Percentiles rank a stretch among this genome's conserved stretches.
These are phyloP conservation scores for Saksenaea oblongispora DNA, from an alignment of 371 early-diverging fungal genomes.

Conservation along the genomic window DNA sequence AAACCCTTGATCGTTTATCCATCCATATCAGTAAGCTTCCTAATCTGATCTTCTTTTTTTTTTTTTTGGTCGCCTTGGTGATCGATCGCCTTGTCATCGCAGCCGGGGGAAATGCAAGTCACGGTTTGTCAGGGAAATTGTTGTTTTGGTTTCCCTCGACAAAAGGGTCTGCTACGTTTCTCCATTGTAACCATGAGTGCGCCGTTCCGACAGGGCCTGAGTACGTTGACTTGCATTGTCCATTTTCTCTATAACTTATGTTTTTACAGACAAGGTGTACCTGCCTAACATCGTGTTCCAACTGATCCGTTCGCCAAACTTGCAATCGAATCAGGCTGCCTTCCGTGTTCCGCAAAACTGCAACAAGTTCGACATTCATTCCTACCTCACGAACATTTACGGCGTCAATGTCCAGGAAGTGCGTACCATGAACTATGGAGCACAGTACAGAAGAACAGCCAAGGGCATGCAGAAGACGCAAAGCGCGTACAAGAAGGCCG, in stretches of 20 bases:
- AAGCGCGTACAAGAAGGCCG: slow-evolving; percentile 85
- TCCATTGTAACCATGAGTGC: slow-evolving; percentile 28
- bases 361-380: slow-evolving; percentile 94
- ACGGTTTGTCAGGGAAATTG: not conserved
- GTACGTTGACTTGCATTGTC: slow-evolving; percentile 21
- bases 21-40: too few species aligned
- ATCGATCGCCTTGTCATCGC: too few species aligned
- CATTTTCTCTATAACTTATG: not conserved
- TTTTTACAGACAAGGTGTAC: slow-evolving; percentile 67
- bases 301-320: slow-evolving; percentile 79
- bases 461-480: slow-evolving; percentile 36
- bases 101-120: too few species aligned
- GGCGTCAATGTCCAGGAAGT: slow-evolving; percentile 83
- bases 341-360: slow-evolving; percentile 91
- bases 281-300: slow-evolving; percentile 90
- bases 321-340: slow-evolving; percentile 89
- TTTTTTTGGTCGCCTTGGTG: too few species aligned
- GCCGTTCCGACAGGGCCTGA: slow-evolving; percentile 47
- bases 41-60: too few species aligned
- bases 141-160: not conserved
- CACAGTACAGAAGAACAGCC: slow-evolving; percentile 52
- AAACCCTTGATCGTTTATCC: too few species aligned
- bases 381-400: slow-evolving; percentile 87
- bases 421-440: slow-evolving; percentile 85
- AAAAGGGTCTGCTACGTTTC: not conserved